Conservation (phyloP, 1,139 yeast genomes). For the Oligophagozyma castellii region DNA sequence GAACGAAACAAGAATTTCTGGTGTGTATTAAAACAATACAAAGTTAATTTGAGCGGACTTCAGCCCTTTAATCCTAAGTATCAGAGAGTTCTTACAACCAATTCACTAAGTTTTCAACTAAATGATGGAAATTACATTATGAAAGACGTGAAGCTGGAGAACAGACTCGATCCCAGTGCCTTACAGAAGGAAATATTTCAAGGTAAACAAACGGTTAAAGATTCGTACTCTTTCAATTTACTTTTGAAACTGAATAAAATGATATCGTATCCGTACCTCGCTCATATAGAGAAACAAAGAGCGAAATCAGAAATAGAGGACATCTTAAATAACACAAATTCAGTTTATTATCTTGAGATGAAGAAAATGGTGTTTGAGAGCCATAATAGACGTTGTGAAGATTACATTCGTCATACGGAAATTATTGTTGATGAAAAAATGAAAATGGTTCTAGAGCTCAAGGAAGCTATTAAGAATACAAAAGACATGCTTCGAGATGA, state of each 20-base stretch:
- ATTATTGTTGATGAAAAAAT: constrained; percentile 5
- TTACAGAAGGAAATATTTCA: too few relatives aligned
- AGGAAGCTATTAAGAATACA: constrained; percentile 1
- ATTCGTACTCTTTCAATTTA: constrained; percentile 16
- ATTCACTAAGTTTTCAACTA: constrained; percentile 8
- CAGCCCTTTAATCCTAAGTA: too few relatives aligned
- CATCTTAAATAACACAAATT: neutral
- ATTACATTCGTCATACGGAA: constrained; percentile 5
- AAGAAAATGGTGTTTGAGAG: too few relatives aligned
- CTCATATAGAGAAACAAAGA: constrained; percentile 9
- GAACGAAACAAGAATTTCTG: constrained; percentile 7
- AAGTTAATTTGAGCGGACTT: constrained; percentile 7
- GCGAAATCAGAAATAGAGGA: neutral
- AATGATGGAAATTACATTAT: constrained; percentile 15
- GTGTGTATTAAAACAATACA: constrained; percentile 8
- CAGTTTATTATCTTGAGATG: too few relatives aligned
- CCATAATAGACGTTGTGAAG: too few relatives aligned
- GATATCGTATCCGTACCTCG: constrained; percentile 16
- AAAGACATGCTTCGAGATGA: neutral
- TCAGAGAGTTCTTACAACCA: constrained; percentile 1
- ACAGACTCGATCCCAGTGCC: too few relatives aligned
- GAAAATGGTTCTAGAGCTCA: constrained; percentile 1
- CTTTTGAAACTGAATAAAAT: constrained; percentile 18
- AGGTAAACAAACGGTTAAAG: too few relatives aligned
- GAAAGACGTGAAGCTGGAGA: neutral